phyloP scores from a whole-genome alignment of 345 rosid species.

The Physaria fendleri region DNA sequence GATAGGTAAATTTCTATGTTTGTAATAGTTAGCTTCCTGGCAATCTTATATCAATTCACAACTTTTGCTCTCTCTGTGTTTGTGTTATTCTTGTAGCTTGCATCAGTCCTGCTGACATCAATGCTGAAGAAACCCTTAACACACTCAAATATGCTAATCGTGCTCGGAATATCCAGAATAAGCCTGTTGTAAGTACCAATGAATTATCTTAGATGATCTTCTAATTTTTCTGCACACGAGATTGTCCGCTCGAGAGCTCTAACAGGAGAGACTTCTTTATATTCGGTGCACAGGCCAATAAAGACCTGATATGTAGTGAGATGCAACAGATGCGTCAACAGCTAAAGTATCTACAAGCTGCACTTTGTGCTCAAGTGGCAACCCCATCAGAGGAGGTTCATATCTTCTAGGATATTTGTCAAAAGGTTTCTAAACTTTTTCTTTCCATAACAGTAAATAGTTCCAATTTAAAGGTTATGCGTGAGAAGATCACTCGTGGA shows the following conservation, averaged over 20 bases:
- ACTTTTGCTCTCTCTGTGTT: not conserved
- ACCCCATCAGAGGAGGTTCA: conserved; percentile 48
- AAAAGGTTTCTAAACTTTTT: not conserved
- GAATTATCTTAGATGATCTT: not conserved
- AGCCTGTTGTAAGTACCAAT: conserved; percentile 58
- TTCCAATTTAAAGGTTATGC: conserved; percentile 41
- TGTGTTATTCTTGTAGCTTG: conserved; percentile 46
- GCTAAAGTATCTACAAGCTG: conserved; percentile 55
- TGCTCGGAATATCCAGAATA: conserved; percentile 80
- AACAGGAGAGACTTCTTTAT: not conserved
- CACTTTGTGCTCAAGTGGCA: conserved; percentile 52
- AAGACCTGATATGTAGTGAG: conserved; percentile 63
- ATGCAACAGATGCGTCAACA: conserved; percentile 74
- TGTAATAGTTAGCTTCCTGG: not conserved
- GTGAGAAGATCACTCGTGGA: conserved; percentile 39
- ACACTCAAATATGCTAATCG: conserved; percentile 82
- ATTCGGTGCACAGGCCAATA: conserved; percentile 47
- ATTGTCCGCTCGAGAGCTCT: not conserved
- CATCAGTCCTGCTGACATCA: conserved; percentile 78
- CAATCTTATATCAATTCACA: not conserved
- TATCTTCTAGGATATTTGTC: conserved; percentile 8
- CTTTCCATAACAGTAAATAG: not conserved
- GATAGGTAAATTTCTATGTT: conserved; percentile 48
- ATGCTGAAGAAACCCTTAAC: conserved; percentile 76
- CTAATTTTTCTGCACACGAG: not conserved